Evolutionary conservation across 129 eudicot genomes (phyloP).

Genomic region (Centaurea solstitialis): DNA sequence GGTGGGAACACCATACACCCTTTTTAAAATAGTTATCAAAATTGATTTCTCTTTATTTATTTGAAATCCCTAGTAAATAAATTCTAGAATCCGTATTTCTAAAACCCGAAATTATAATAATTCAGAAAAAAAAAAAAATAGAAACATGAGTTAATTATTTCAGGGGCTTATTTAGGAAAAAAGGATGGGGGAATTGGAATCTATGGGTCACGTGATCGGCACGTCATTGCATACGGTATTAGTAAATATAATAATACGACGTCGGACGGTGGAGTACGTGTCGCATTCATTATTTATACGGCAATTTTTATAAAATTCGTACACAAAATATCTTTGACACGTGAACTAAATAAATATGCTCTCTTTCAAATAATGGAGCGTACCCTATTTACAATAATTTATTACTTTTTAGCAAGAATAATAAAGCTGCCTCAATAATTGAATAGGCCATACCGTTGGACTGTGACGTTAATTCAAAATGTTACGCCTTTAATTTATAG

Average conservation of each 20-base stretch:
- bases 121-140: neutral
- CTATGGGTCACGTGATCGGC: constrained; percentile 11
- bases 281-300: neutral
- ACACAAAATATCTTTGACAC: neutral
- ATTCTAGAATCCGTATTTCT: too few relatives aligned
- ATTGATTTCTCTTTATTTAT: too few relatives aligned
- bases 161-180: neutral
- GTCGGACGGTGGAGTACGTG: neutral
- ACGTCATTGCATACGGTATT: constrained; percentile 19
- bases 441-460: neutral
- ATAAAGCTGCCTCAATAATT: neutral
- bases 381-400: neutral
- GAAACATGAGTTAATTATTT: too few relatives aligned
- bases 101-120: neutral
- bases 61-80: too few relatives aligned
- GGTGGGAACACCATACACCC: too few relatives aligned
- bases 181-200: neutral
- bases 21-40: too few relatives aligned
- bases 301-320: neutral
- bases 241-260: neutral
- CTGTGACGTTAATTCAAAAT: neutral
- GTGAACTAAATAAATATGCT: neutral
- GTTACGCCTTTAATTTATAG: neutral
- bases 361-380: neutral
- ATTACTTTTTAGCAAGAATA: neutral